Evolutionary conservation across 75 land plant genomes (phyloP), one percentile per base, ranked within the genome.

Genomic region (Adiantum capillusveneris): DNA sequence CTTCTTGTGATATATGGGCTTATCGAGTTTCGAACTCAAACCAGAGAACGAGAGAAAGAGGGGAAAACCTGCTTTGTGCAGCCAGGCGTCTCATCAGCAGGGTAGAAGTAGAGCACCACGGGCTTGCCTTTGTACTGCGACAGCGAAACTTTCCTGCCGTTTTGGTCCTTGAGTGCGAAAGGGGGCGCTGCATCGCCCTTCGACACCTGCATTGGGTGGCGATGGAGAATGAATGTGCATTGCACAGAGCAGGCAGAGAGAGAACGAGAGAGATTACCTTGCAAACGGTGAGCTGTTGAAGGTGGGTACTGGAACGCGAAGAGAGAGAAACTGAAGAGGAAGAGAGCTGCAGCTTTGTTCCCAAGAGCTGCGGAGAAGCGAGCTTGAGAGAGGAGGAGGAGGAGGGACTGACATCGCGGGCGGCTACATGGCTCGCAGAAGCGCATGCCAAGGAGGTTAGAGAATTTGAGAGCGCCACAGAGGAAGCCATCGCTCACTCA

Each of bases 1-100:
- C n/a, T n/a, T n/a, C n/a, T n/a, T n/a, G n/a, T n/a, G n/a, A n/a
- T n/a, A n/a, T n/a, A n/a, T n/a, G n/a, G n/a, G n/a, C n/a, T n/a
- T n/a, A n/a, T n/a, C n/a, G n/a, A n/a, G n/a, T n/a, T n/a, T n/a
- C n/a, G n/a, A n/a, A n/a, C n/a, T n/a, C n/a, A n/a, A n/a, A n/a
- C n/a, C n/a, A n/a, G n/a, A n/a, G n/a, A n/a, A n/a, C n/a, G n/a
- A n/a, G n/a, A n/a, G n/a, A n/a, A n/a, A n/a, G n/a, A n/a, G n/a
- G n/a, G n/a, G n/a, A n/a, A n/a, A n/a, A 90, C 97, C 86, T 95
- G 80, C 68, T 90, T 95, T 34, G 99, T 95, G 75, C 99, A 95
- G 2, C 97, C 91, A 11, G 99, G 99, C 42, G 81, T 84, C 45
- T 95, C 97, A 68, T 90, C 96, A 25, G 93, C 99, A 50, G 99